Evolutionary conservation across 345 rosid genomes (phyloP).

Genomic region (Raphanus raphanistrum): DNA sequence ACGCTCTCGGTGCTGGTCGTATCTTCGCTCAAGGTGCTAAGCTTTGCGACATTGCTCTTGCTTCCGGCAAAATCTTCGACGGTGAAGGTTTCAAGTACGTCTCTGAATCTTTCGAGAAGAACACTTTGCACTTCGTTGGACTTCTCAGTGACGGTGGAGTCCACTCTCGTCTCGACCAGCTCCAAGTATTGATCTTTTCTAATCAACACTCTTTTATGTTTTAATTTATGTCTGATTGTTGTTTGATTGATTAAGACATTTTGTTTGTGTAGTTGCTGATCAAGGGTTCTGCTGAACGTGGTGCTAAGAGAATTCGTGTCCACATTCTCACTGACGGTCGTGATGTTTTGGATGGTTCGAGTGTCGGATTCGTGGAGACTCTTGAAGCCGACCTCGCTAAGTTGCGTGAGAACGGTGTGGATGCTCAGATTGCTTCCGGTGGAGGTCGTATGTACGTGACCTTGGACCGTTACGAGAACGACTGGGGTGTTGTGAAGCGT

Average conservation of each 20-base stretch:
- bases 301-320: conserved; percentile 88
- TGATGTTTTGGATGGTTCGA: conserved; percentile 95
- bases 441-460: conserved; percentile 99
- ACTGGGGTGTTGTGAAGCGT: conserved; percentile 88
- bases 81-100: conserved; percentile 89
- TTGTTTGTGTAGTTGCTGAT: conserved; percentile 60
- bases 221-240: not conserved
- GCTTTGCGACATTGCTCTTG: conserved; percentile 92
- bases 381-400: conserved; percentile 68
- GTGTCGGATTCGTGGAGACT: conserved; percentile 80
- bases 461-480: conserved; percentile 98
- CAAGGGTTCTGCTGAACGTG: conserved; percentile 78
- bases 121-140: conserved; percentile 87
- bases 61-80: conserved; percentile 76
- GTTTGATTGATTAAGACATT: not conserved
- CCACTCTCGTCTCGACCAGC: conserved; percentile 91
- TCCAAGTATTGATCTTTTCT: conserved; percentile 49
- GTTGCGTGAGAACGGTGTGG: conserved; percentile 71
- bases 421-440: conserved; percentile 94
- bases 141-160: conserved; percentile 96
- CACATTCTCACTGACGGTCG: conserved; percentile 96
- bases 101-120: conserved; percentile 52
- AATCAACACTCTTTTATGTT: not conserved
- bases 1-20: conserved; percentile 98
- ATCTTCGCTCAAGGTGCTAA: conserved; percentile 95